A percentile compares a stretch with the other conserved stretches of the same genome.
These are phyloP conservation scores for Colletotrichum limetticola DNA, from an alignment of 2,329 filamentous ascomycete genomes.

Conservation along the genomic window DNA sequence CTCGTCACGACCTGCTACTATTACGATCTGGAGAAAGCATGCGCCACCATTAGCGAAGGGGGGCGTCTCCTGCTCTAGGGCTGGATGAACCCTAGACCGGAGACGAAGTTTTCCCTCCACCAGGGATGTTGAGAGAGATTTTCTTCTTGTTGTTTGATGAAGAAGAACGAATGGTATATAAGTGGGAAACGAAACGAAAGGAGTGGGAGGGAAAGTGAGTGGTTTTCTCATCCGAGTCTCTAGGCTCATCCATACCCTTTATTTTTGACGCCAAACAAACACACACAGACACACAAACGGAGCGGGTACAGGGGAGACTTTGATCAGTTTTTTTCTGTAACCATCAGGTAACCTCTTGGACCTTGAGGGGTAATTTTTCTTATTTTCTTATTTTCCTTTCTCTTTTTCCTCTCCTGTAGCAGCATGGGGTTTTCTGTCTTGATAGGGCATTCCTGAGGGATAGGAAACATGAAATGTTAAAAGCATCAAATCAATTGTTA, in stretches of 20 bases:
- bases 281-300: conserved; percentile 17
- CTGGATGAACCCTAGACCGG: conserved; percentile 35
- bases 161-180: conserved; percentile 30
- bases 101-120: conserved; percentile 17
- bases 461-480: conserved; percentile 46
- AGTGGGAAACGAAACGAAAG: background rate
- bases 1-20: conserved; percentile 47
- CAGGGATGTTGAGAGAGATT: conserved; percentile 16
- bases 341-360: conserved; percentile 34
- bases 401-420: conserved; percentile 40
- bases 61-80: conserved; percentile 33
- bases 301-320: conserved; percentile 28
- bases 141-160: conserved; percentile 15
- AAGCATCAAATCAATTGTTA: conserved; percentile 36
- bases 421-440: conserved; percentile 40
- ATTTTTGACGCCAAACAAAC: conserved; percentile 22
- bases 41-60: conserved; percentile 33
- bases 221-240: conserved; percentile 24
- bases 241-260: conserved; percentile 33
- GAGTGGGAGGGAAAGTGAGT: conserved; percentile 13
- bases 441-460: conserved; percentile 41
- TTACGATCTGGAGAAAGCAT: conserved; percentile 37
- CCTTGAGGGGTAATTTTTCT: conserved; percentile 33
- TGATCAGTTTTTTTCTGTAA: conserved; percentile 25
- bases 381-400: conserved; percentile 35